Evolutionary conservation across 139 green algal genomes (phyloP).

Genomic region (Coccomyxa sp.): DNA sequence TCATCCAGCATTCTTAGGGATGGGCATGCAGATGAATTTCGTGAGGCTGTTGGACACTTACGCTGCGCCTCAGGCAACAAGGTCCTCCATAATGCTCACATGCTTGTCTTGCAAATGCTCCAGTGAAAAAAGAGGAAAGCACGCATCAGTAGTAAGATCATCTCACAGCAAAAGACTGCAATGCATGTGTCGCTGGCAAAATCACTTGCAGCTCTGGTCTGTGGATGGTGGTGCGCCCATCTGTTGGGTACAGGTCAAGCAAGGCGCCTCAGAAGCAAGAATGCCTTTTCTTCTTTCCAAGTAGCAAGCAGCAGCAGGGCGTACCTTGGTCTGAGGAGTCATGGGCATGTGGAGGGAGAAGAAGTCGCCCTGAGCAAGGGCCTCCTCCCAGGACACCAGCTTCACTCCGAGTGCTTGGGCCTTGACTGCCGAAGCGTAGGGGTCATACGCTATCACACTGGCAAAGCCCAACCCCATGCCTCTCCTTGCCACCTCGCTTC

Average conservation of each 20-base stretch:
- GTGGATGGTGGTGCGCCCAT: no score
- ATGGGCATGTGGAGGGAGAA: constrained; percentile 89
- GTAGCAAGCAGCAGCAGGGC: not conserved
- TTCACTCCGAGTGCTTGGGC: constrained; percentile 69
- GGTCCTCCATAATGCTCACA: no score
- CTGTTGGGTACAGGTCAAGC: no score
- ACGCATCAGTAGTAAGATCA: no score
- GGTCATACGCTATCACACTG: constrained; percentile 86
- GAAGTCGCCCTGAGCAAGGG: constrained; percentile 73
- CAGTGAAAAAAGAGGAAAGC: no score
- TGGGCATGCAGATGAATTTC: not conserved
- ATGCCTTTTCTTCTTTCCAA: no score
- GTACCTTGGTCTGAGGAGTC: constrained; percentile 59
- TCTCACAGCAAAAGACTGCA: no score
- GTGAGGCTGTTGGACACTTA: not conserved
- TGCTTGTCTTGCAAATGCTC: no score
- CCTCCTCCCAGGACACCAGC: constrained; percentile 86
- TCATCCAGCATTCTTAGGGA: not conserved
- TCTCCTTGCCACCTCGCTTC: constrained; percentile 82
- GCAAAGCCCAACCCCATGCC: constrained; percentile 84
- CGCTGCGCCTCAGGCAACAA: no score
- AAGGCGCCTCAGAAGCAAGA: no score
- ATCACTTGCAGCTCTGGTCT: no score
- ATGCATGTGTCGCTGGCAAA: no score
- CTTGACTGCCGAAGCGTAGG: constrained; percentile 82